Conservation (phyloP, 1,284 basidiomycete genomes). For the Quambalaria eucalypti region DNA sequence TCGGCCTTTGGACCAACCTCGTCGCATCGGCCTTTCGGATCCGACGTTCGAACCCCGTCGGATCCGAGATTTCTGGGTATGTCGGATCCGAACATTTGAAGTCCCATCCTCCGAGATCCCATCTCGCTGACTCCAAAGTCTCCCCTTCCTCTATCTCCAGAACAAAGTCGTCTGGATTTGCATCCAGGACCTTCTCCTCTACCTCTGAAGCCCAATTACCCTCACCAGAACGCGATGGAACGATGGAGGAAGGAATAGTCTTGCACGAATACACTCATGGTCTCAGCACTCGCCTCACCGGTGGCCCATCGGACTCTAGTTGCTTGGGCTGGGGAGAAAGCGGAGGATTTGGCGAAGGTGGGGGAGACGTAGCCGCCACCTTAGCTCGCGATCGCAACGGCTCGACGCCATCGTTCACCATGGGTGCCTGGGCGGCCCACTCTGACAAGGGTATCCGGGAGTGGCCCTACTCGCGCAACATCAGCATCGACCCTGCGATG, state of each 20-base stretch:
- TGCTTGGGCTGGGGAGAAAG: slow-evolving; percentile 82
- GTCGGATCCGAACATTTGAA: no score
- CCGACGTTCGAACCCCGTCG: no score
- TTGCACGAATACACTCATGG: slow-evolving; percentile 59
- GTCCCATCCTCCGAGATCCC: no score
- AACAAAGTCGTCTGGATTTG: no score
- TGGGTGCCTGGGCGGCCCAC: slow-evolving; percentile 93
- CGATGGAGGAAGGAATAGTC: slow-evolving; percentile 59
- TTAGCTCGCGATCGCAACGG: slow-evolving; percentile 53
- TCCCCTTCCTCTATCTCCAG: no score
- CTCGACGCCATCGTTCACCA: slow-evolving; percentile 58
- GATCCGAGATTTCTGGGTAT: no score
- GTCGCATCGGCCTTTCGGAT: no score
- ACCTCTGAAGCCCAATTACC: no score
- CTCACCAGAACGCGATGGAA: slow-evolving; percentile 84
- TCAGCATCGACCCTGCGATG: slow-evolving; percentile 72
- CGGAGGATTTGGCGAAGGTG: slow-evolving; percentile 81
- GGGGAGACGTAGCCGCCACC: slow-evolving; percentile 57
- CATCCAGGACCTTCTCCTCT: no score
- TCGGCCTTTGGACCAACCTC: no score
- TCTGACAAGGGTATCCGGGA: slow-evolving; percentile 69
- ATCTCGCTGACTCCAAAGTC: no score
- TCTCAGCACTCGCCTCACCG: slow-evolving; percentile 82
- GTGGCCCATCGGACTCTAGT: slow-evolving; percentile 82
- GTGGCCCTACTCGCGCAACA: slow-evolving; percentile 56